Evolutionary conservation across 2,329 filamentous ascomycete species (phyloP), one percentile per base, ranked within the genome.

Genomic region (Niveomyces coronatus): DNA sequence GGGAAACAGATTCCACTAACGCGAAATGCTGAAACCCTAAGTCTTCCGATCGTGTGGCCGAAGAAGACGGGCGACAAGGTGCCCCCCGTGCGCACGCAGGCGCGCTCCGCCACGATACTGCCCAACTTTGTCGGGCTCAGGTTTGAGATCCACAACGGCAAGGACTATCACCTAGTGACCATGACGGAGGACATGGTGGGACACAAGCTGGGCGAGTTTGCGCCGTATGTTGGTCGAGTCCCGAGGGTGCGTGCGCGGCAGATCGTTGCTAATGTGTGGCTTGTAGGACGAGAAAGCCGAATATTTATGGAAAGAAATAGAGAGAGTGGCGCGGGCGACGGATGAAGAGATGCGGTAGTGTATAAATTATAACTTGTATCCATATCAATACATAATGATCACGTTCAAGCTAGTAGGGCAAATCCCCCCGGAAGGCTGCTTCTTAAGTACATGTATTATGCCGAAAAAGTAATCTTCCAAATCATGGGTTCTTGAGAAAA

Each of bases 141-240:
- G 57, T 95, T 95, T 61, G 82, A 88, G 61, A 76, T 95, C 43
- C 82, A 95, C 66, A 94, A 94, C 58, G 88, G 88, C 53, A 94
- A 91, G 67, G 74, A 73, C 22, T 94, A 94, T 61, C 65, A 81
- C 50, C 84, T 91, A 49, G 71, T 94, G 39, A 72, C 70, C 47
- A 83, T 95, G 46, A 94, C 87, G 13, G 88, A 94, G 58, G 85
- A 94, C 54, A 95, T 95, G 88, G 88, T 95, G 35, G 88, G 88
- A 38, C 83, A 91, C 62, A 95, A 94, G 65, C 70, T 95, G 49
- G 88, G 88, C 51, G 88, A 95, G 64, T 95, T 94, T 59, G 79
- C 86, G 45, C 68, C 76, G 87, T 94, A 74, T 54, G 85, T 76
- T 16, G 9, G 5, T 27, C 3, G 9, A 19, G 29, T 4, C n/a